These are phyloP conservation scores for Penicillium egyptiacum DNA, from an alignment of 495 filamentous ascomycete species.

Conservation along the genomic window DNA sequence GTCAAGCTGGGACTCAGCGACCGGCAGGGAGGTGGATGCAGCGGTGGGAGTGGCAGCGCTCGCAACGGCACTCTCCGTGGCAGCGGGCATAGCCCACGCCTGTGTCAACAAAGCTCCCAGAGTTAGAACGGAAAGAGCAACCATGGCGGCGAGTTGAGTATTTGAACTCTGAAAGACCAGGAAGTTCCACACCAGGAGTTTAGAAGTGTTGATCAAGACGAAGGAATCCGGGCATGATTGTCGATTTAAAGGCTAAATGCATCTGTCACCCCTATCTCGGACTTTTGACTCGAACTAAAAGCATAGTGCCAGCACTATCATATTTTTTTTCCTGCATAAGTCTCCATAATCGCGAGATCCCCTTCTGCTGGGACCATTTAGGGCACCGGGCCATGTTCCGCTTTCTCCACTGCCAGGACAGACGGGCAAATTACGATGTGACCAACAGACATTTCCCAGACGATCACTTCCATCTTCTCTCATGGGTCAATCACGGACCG, in stretches of 20 bases:
- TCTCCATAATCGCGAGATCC: not conserved
- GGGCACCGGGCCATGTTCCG: not conserved
- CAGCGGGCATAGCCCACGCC: conserved; percentile 14
- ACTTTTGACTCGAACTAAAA: not conserved
- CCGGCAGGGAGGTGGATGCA: conserved; percentile 22
- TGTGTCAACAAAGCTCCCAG: conserved; percentile 16
- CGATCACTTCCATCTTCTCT: no score
- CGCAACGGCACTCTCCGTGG: not conserved
- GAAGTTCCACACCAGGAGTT: conserved; percentile 3
- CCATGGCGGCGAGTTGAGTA: conserved; percentile 15
- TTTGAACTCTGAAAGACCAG: conserved; percentile 5
- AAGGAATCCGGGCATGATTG: conserved; percentile 3
- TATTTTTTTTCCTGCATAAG: not conserved
- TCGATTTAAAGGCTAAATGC: not conserved
- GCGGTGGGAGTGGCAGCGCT: conserved; percentile 13
- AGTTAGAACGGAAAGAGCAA: conserved; percentile 16
- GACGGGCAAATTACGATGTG: not conserved
- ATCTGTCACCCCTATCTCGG: not conserved
- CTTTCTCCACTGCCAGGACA: not conserved
- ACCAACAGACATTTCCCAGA: not conserved
- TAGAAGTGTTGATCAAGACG: not conserved
- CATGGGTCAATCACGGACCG: not conserved
- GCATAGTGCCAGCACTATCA: not conserved
- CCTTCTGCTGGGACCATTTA: not conserved
- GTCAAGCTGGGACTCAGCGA: conserved; percentile 23